Base-by-base conservation (phyloP, 2,329 filamentous ascomycete genomes). In the Phialophora expanda region DNA sequence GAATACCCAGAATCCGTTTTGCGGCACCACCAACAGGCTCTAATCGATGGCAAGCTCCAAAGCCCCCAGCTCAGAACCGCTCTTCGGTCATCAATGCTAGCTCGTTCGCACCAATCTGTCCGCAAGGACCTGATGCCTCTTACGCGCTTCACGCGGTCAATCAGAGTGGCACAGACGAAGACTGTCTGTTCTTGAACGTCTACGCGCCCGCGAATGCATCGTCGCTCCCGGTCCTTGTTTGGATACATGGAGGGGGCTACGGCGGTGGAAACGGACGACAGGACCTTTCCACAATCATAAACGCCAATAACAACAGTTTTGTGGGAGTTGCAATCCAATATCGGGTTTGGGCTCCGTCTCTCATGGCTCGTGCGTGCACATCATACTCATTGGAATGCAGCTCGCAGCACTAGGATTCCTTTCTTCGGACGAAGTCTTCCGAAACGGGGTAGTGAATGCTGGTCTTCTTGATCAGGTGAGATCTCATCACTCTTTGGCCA, bases 391-490 rank as follows among this genome's bases (percentile, higher is more conserved):
- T 3, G 22, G 8, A 12, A 34, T 7, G 2, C 56, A 79, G 76
- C 74, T 83, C 5, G 80, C 78, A 24, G 80, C 80, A 0, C 81
- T 83, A 69, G 80, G 80, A 0, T 82, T 82, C 74, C 77, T 38
- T 73, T 83, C 86, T 0, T 83, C 86, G 5, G 81, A 86, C 46
- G 78, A 83, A 32, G 79, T 90, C 8, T 80, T 82, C 46, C 73
- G 77, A 5, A 77, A 86, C 68, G 87, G 87, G 0, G 81, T 83
- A 56, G 78, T 89, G 7, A 90, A 91, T 72, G 85, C 78, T 1
- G 89, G 89, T 0, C 74, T 90, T 7, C 78, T 89, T 2, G 88
- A 91, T 71, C 87, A 90, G 76, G 53, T 55, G 14, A 30, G 26
- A 7, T 34, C 28, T 30, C 28, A 28, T 3, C 5, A 5, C 11